Evolutionary conservation across 495 filamentous ascomycete genomes (phyloP).

Genomic region (Aspergillus ostianus): DNA sequence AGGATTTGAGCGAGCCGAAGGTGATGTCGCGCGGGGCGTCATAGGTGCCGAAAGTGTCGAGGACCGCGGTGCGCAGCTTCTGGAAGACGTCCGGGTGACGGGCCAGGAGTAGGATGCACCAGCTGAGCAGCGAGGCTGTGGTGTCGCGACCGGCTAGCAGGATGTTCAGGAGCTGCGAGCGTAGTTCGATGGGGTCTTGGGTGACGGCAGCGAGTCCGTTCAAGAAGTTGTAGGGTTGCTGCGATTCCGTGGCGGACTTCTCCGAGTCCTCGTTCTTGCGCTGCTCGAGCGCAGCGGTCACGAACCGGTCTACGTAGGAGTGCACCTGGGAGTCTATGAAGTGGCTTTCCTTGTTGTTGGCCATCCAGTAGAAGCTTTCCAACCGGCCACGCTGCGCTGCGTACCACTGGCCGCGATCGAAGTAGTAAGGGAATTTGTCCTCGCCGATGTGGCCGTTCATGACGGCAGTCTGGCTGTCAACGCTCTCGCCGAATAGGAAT

Average conservation of each 20-base stretch:
- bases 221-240: conserved; percentile 40
- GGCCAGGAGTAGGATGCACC: conserved; percentile 64
- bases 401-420: conserved; percentile 40
- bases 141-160: conserved; percentile 56
- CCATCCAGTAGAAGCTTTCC: conserved; percentile 51
- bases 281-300: conserved; percentile 35
- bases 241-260: conserved; percentile 16
- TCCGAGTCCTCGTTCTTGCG: conserved; percentile 20
- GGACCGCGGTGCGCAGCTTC: conserved; percentile 51
- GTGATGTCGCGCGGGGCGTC: conserved; percentile 32
- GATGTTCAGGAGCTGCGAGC: conserved; percentile 58
- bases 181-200: conserved; percentile 48
- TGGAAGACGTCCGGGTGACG: conserved; percentile 40
- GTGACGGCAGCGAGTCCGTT: conserved; percentile 36
- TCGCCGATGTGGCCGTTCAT: conserved; percentile 24
- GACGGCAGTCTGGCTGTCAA: conserved; percentile 37
- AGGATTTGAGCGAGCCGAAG: conserved; percentile 43
- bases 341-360: conserved; percentile 48
- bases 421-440: conserved; percentile 40
- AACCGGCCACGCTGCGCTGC: conserved; percentile 41
- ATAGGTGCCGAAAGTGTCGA: conserved; percentile 44
- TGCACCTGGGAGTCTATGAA: conserved; percentile 47
- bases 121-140: conserved; percentile 60
- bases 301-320: conserved; percentile 47
- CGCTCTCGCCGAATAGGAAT: conserved; percentile 64